phyloP scores from a whole-genome alignment of 768 basidiomycete species.

The Termitomyces titanicus region DNA sequence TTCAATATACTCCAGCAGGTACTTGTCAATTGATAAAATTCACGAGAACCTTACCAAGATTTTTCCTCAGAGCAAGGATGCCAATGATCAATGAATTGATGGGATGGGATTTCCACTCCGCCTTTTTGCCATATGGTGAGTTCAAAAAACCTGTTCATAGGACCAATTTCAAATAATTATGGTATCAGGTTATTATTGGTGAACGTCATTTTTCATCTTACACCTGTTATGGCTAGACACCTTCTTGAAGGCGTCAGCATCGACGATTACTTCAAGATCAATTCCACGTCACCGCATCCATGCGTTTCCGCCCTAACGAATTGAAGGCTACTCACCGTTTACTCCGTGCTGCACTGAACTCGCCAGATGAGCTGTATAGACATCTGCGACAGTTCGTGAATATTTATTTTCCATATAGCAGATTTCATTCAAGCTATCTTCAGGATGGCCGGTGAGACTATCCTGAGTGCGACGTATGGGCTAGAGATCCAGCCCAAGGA shows the following conservation, averaged over 20 bases:
- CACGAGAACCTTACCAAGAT: too few relatives aligned
- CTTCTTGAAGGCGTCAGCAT: constrained; percentile 17
- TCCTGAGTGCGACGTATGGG: constrained; percentile 31
- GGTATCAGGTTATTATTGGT: constrained; percentile 12
- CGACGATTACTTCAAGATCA: constrained; percentile 20
- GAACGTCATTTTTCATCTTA: background rate
- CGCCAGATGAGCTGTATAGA: constrained; percentile 13
- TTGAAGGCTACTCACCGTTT: constrained; percentile 17
- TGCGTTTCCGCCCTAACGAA: constrained; percentile 20
- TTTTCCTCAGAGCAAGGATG: constrained; percentile 3
- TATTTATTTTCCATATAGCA: too few relatives aligned
- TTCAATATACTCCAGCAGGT: constrained; percentile 15
- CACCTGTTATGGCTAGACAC: background rate
- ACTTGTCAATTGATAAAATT: background rate
- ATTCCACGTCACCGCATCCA: constrained; percentile 17
- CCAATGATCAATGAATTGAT: constrained; percentile 22
- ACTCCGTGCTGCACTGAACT: constrained; percentile 16
- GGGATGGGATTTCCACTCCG: constrained; percentile 17
- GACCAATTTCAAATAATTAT: background rate
- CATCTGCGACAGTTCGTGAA: constrained; percentile 9
- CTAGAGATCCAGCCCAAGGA: constrained; percentile 24
- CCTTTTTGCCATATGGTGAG: constrained; percentile 14
- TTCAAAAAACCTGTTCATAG: background rate
- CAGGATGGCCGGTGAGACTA: constrained; percentile 20
- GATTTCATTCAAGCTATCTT: background rate